These are phyloP conservation scores for Syzygium malaccense DNA, from an alignment of 441 rosid species.

Conservation along the genomic window DNA sequence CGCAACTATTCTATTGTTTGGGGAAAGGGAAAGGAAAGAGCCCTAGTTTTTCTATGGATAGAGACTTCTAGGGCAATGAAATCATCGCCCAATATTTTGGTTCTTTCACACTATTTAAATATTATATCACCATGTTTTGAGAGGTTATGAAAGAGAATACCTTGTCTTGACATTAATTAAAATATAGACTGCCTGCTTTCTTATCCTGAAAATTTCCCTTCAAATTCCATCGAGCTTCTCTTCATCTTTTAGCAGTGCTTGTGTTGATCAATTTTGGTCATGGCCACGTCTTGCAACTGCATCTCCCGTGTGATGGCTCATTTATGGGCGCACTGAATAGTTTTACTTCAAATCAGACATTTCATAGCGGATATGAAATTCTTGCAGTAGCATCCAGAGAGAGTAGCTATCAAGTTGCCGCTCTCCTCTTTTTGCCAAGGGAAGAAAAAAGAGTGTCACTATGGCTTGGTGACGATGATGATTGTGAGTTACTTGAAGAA, in stretches of 20 bases:
- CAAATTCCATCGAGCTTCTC: background rate
- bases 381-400: too few species aligned
- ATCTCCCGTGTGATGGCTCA: background rate
- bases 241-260: background rate
- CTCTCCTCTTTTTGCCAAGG: background rate
- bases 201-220: background rate
- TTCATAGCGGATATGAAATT: background rate
- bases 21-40: background rate
- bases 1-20: background rate
- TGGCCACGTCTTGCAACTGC: background rate
- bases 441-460: background rate
- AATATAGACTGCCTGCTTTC: too few species aligned
- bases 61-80: background rate
- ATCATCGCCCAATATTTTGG: background rate
- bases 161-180: too few species aligned
- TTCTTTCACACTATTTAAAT: background rate
- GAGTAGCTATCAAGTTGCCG: background rate
- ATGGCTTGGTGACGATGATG: background rate
- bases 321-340: background rate
- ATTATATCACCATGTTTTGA: background rate
- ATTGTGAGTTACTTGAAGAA: background rate
- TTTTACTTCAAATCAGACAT: background rate
- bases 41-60: background rate
- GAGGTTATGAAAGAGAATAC: too few species aligned
- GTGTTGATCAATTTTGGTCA: background rate